Evolutionary conservation across 495 filamentous ascomycete genomes (phyloP).

Genomic region (Annulohypoxylon bovei): DNA sequence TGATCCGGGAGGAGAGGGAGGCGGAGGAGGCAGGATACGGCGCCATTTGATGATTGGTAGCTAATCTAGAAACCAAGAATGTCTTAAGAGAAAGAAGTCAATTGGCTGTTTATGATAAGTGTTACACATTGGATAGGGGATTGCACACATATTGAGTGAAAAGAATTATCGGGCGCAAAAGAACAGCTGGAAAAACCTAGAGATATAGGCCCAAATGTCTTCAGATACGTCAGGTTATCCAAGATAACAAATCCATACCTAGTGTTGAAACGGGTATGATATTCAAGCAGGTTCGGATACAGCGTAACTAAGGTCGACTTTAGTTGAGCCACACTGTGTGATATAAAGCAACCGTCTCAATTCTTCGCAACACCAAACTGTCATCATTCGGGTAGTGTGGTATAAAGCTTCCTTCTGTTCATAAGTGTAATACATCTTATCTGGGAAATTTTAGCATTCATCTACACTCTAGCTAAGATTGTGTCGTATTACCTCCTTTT

Average conservation of each 20-base stretch:
- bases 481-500: not conserved
- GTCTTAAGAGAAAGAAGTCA: not conserved
- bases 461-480: not conserved
- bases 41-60: not conserved
- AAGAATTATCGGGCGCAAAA: no score
- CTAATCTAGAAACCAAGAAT: not conserved
- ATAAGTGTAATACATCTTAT: not conserved
- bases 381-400: not conserved
- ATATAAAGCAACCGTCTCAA: not conserved
- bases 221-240: no score
- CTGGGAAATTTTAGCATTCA: not conserved
- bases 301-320: no score
- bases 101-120: no score
- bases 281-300: no score
- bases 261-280: no score
- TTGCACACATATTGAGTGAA: no score
- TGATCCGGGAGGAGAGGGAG: constrained; percentile 38
- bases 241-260: no score
- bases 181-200: no score
- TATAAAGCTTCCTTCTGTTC: not conserved
- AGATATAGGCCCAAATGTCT: no score
- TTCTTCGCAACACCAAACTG: not conserved
- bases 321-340: not conserved
- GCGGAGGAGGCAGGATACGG: constrained; percentile 28
- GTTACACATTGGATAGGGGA: no score